Evolutionary conservation across 2,329 filamentous ascomycete genomes (phyloP), one percentile per base, ranked within the genome.

Genomic region (Rhynchosporium agropyri): DNA sequence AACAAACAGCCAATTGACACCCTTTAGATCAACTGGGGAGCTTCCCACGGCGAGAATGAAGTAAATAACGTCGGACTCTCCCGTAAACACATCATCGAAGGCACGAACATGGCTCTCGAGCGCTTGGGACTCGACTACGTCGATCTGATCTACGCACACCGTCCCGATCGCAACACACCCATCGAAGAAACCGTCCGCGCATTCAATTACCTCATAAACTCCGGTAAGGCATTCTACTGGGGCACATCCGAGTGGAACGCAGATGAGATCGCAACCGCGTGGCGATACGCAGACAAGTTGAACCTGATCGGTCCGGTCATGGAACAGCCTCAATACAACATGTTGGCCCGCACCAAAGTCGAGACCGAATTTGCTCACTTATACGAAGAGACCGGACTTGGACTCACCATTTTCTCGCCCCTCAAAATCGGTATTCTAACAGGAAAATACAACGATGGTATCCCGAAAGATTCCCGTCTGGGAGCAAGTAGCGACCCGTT

Each of bases 151-250:
- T 84, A 87, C 60, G 84, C 85, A 3, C 85, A 88, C 74, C 79
- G 85, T 31, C 82, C 83, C 15, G 86, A 88, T 67, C 75, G 76
- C 26, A 78, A 78, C 60, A 85, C 84, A 2, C 83, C 83, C 3
- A 86, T 86, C 79, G 83, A 83, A 74, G 85, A 88, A 75, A 83
- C 85, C 46, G 85, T 89, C 59, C 81, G 79, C 68, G 80, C 72
- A 43, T 90, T 91, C 78, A 89, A 89, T 78, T 80, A 89, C 74
- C 76, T 90, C 59, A 89, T 91, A 73, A 79, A 86, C 74, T 81
- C 80, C 0, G 88, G 88, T 67, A 86, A 89, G 76, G 84, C 85
- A 2, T 84, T 90, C 67, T 89, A 89, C 78, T 89, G 86, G 86
- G 87, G 86, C 48, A 89, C 86, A 0, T 88, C 84, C 0, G 85